Base-by-base conservation (phyloP, 441 rosid species). In the Daphne laureola region DNA sequence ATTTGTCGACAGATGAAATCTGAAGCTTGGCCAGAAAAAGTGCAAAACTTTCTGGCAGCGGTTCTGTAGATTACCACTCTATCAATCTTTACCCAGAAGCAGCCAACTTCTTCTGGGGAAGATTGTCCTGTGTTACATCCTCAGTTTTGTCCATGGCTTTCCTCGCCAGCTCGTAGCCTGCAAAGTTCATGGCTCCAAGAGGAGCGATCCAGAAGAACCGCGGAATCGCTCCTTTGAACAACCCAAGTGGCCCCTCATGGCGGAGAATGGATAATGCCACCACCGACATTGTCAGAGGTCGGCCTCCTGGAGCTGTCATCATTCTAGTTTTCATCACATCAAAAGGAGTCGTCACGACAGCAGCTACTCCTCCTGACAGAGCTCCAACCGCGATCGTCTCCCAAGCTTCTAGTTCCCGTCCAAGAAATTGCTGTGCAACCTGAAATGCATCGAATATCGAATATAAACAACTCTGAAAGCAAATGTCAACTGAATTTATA, bases 181-280 rank as follows among this genome's bases (percentile, higher is more conserved):
- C 99, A 69, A 93, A 93, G 74, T 93, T 93, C 99, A 93, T 93
- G 54, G 99, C 99, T 17, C 99, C 99, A 12, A 93, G 66, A 2
- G 99, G 99, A 49, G 99, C 97, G 49, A 93, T 84, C 99, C 99
- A 93, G 76, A 93, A 93, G 68, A 93, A 93, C 51, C 99, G 73
- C 4, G 97, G 97, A 23, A 87, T 65, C 18, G 96, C 96, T 68
- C 99, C 99, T 70, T 90, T 93, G 50, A 93, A 93, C 40, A 93
- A 67, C 43, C 93, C 98, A 14, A 93, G 87, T 13, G 98, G 89
- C 13, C 98, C 98, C 73, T 93, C 93, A 0, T 77, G 77, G 13
- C 83, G 87, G 58, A 90, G 77, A 45, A 93, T 78, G 18, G 97
- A 82, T 62, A 82, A 21, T 4, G 70, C 87, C 14, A 90, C 80